Evolutionary conservation across 2,329 filamentous ascomycete genomes (phyloP), one percentile per base, ranked within the genome.

Genomic region (Fusarium anguioides): DNA sequence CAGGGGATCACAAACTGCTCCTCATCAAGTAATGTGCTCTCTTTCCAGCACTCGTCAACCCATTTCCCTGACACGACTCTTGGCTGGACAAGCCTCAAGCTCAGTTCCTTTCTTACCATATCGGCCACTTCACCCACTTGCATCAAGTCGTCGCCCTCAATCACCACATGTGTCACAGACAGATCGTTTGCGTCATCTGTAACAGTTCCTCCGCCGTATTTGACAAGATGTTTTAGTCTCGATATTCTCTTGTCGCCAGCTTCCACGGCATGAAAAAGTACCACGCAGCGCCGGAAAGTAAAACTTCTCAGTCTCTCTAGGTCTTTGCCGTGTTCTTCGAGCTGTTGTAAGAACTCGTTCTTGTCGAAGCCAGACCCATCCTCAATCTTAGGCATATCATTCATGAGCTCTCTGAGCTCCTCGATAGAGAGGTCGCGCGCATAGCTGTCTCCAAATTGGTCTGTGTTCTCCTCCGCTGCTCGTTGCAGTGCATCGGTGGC

Each of bases 391-490:
- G 83, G 81, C 81, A 89, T 88, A 4, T 78, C 75, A 9, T 71
- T 72, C 41, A 89, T 65, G 0, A 89, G 74, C 5, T 75, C 74
- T 36, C 77, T 81, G 45, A 97, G 82, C 71, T 95, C 91, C 3
- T 87, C 84, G 0, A 86, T 70, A 1, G 82, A 83, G 10, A 91
- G 80, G 70, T 97, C 89, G 6, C 94, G 84, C 1, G 89, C 86
- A 77, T 92, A 98, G 73, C 93, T 94, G 75, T 99, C 96, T 1
- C 91, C 91, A 70, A 88, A 96, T 51, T 84, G 81, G 75, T 99
- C 96, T 3, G 91, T 84, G 66, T 91, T 92, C 5, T 80, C 79
- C 35, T 85, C 82, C 11, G 90, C 86, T 9, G 82, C 81, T 8
- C 81, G 81, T 37, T 80, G 78, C 53, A 89, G 82, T 3, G 81